phyloP scores from a whole-genome alignment of 352 stramenopile genomes.

The Pilasporangium apinafurcum region DNA sequence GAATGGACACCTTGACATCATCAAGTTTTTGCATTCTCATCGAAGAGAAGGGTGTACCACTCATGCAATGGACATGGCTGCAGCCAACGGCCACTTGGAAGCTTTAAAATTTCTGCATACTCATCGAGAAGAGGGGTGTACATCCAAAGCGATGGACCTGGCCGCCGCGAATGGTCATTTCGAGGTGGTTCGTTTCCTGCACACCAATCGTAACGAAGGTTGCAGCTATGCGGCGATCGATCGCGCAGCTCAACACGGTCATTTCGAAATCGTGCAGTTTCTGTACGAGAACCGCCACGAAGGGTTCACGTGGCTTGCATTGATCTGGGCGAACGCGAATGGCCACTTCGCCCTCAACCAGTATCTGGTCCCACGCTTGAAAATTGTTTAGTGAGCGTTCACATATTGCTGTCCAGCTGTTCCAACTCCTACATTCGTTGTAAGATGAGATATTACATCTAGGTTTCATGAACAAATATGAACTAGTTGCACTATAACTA shows the following conservation, averaged over 20 bases:
- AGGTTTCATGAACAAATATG: too few relatives aligned
- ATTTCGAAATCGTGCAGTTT: slow-evolving; percentile 4
- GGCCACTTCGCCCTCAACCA: too few relatives aligned
- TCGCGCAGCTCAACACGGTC: not conserved
- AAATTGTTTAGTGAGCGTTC: too few relatives aligned
- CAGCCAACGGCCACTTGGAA: not conserved
- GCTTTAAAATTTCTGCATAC: slow-evolving; percentile 4
- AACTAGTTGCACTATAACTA: too few relatives aligned
- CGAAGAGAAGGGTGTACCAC: slow-evolving; percentile 5
- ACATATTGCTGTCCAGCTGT: too few relatives aligned
- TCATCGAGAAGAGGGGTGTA: not conserved
- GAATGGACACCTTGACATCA: slow-evolving; percentile 2
- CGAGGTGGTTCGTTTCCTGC: slow-evolving; percentile 6
- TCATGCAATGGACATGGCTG: slow-evolving; percentile 5
- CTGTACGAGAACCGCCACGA: slow-evolving; percentile 3
- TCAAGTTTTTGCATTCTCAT: slow-evolving; percentile 5
- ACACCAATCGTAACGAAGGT: slow-evolving; percentile 3
- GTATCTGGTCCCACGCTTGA: too few relatives aligned
- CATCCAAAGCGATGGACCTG: slow-evolving; percentile 6
- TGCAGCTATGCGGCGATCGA: slow-evolving; percentile 4
- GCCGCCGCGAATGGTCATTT: slow-evolving; percentile 1
- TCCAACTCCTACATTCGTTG: too few relatives aligned
- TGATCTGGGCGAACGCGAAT: too few relatives aligned
- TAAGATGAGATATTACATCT: too few relatives aligned
- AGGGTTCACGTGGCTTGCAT: too few relatives aligned